These are phyloP conservation scores for Dactylellina parvicollis DNA, from an alignment of 2,329 filamentous ascomycete species.

Conservation along the genomic window DNA sequence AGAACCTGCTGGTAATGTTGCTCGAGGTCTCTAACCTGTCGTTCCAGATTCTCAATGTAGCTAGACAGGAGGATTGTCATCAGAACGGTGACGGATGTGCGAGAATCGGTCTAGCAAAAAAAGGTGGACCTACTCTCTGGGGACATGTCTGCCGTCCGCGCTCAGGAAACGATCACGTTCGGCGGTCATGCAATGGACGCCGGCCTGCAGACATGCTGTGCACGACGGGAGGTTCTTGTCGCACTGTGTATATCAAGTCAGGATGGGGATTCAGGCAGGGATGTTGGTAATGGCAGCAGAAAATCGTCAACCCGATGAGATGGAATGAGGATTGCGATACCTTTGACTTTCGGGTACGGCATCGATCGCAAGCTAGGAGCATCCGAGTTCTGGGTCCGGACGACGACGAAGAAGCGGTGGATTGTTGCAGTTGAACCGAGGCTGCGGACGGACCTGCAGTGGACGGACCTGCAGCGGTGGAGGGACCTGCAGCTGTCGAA, in stretches of 20 bases:
- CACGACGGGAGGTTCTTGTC: conserved; percentile 49
- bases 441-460: background rate
- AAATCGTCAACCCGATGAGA: no score
- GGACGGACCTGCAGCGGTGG: background rate
- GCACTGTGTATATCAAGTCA: conserved; percentile 18
- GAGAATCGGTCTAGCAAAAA: background rate
- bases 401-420: background rate
- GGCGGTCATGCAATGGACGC: conserved; percentile 49
- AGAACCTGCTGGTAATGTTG: conserved; percentile 31
- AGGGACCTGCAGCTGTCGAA: background rate
- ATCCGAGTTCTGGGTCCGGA: conserved; percentile 37
- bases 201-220: conserved; percentile 36
- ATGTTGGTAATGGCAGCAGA: background rate
- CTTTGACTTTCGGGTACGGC: conserved; percentile 46
- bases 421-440: background rate
- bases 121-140: conserved; percentile 23
- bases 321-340: background rate
- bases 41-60: conserved; percentile 37
- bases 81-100: background rate
- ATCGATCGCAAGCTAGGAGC: conserved; percentile 48
- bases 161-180: conserved; percentile 39
- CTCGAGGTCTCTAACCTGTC: conserved; percentile 23
- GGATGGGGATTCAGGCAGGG: background rate
- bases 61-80: conserved; percentile 9
- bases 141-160: conserved; percentile 28